A percentile compares a stretch with the other conserved stretches of the same genome.
phyloP scores from a whole-genome alignment of 192 early-diverging fungal species.

The Gamsiella multidivaricata region DNA sequence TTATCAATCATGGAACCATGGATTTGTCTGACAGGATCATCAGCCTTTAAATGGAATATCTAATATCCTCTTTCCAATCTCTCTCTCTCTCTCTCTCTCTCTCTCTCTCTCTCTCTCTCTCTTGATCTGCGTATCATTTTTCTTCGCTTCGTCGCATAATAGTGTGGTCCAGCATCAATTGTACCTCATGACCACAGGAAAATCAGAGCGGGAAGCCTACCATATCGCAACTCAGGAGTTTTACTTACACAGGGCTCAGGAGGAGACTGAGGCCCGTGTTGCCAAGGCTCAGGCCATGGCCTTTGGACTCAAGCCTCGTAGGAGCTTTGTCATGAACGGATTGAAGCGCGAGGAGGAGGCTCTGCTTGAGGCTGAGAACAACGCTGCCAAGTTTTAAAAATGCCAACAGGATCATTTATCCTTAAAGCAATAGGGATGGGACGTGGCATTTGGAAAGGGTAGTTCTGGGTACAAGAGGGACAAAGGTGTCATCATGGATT shows the following conservation, averaged over 20 bases:
- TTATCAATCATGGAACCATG: no score
- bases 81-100: no score
- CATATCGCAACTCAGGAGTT: conserved; percentile 81
- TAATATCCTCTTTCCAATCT: background rate
- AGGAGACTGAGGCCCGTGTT: conserved; percentile 78
- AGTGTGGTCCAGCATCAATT: conserved; percentile 90
- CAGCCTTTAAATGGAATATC: no score
- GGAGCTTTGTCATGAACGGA: conserved; percentile 48
- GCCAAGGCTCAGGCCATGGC: conserved; percentile 67
- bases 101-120: no score
- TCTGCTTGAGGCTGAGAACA: conserved; percentile 34
- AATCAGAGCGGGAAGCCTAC: conserved; percentile 84
- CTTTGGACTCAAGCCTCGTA: conserved; percentile 53
- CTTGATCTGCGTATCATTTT: background rate
- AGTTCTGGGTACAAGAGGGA: no score
- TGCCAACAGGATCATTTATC: background rate
- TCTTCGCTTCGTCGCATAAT: background rate
- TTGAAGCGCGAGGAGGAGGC: conserved; percentile 51
- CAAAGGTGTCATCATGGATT: background rate
- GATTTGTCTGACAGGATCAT: no score
- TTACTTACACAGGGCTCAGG: conserved; percentile 79
- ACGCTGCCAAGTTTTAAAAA: conserved; percentile 33
- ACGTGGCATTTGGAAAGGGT: background rate
- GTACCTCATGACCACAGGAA: conserved; percentile 76
- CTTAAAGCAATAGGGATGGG: background rate